Evolutionary conservation across 2,329 filamentous ascomycete genomes (phyloP).

Genomic region (Parascedosporium putredinis): DNA sequence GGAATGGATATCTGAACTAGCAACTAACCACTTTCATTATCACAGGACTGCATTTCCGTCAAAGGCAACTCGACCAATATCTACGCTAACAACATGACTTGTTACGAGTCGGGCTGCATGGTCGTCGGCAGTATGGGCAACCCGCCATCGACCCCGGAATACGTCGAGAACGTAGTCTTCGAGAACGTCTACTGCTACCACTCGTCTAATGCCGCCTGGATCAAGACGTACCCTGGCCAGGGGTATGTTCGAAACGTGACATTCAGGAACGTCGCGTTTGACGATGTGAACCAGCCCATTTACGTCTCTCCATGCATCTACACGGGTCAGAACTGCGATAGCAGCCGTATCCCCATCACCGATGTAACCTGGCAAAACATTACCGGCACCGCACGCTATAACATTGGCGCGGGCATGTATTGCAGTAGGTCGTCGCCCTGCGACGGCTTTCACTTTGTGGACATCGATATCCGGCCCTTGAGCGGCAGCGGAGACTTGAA

Average conservation of each 20-base stretch:
- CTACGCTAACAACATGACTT: slow-evolving; percentile 34
- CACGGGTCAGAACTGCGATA: slow-evolving; percentile 23
- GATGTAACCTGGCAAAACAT: slow-evolving; percentile 19
- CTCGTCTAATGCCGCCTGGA: slow-evolving; percentile 8
- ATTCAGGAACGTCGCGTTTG: slow-evolving; percentile 20
- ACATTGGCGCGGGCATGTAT: slow-evolving; percentile 6
- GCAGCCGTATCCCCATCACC: slow-evolving; percentile 20
- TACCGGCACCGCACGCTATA: slow-evolving; percentile 18
- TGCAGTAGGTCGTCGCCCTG: slow-evolving; percentile 4
- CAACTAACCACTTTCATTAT: slow-evolving; percentile 31
- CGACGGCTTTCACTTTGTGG: slow-evolving; percentile 4
- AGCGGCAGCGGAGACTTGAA: not conserved
- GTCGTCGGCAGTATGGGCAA: slow-evolving; percentile 49
- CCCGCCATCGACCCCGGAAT: slow-evolving; percentile 23
- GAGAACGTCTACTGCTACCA: slow-evolving; percentile 6
- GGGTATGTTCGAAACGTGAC: slow-evolving; percentile 26
- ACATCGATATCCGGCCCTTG: slow-evolving; percentile 2
- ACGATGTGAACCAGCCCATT: slow-evolving; percentile 18
- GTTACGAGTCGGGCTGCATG: slow-evolving; percentile 40
- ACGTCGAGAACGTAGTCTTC: slow-evolving; percentile 7
- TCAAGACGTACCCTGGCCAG: slow-evolving; percentile 22
- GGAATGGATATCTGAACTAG: too few relatives aligned
- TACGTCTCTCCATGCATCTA: slow-evolving; percentile 25
- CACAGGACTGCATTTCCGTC: slow-evolving; percentile 39
- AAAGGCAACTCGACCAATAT: slow-evolving; percentile 49